A percentile compares a stretch with the other conserved stretches of the same genome.
Conservation (phyloP, 1,284 basidiomycete genomes). For the Ganoderma resinaceum region DNA sequence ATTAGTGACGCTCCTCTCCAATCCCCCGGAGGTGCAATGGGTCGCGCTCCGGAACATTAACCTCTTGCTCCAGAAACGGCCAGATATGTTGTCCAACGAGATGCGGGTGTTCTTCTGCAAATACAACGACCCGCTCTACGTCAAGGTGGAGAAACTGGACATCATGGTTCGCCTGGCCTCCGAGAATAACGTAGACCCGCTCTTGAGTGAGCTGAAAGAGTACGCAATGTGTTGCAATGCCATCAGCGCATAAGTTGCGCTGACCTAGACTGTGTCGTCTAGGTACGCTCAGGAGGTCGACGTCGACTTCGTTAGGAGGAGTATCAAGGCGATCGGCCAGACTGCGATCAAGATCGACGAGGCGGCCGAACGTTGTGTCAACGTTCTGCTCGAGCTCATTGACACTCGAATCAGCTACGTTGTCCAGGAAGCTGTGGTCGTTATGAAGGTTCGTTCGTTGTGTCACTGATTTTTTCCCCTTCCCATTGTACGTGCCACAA, state of each 20-base stretch:
- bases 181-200: constrained; percentile 93
- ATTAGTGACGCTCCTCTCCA: constrained; percentile 80
- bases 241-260: not conserved
- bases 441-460: constrained; percentile 85
- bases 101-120: constrained; percentile 99
- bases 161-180: constrained; percentile 96
- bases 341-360: constrained; percentile 95
- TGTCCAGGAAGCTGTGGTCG: constrained; percentile 97
- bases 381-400: constrained; percentile 92
- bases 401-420: constrained; percentile 95
- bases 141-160: constrained; percentile 98
- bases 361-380: constrained; percentile 94
- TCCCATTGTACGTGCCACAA: not conserved
- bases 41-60: constrained; percentile 97
- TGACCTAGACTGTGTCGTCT: constrained; percentile 11
- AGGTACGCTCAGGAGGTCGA: constrained; percentile 98
- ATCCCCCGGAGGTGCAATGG: constrained; percentile 92
- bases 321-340: constrained; percentile 95
- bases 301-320: constrained; percentile 96
- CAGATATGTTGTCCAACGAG: constrained; percentile 91
- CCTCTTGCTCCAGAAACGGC: constrained; percentile 91
- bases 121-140: constrained; percentile 98
- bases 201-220: constrained; percentile 97
- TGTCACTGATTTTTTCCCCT: not conserved
- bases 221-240: constrained; percentile 43